phyloP scores from a whole-genome alignment of 495 filamentous ascomycete genomes.

The Penicillium psychrofluorescens region DNA sequence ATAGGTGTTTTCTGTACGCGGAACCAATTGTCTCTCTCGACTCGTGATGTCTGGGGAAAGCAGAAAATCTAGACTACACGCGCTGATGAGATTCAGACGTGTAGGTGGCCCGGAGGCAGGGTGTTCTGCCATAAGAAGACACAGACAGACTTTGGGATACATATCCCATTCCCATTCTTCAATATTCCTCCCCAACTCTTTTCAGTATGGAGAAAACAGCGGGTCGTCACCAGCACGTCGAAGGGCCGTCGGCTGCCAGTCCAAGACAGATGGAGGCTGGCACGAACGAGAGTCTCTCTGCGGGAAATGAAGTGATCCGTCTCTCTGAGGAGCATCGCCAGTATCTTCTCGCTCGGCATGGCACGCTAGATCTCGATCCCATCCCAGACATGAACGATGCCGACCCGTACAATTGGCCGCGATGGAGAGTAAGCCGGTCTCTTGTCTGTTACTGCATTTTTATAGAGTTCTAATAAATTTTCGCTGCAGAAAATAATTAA shows the following conservation, averaged over 20 bases:
- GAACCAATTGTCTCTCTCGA: too few species aligned
- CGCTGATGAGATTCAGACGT: too few species aligned
- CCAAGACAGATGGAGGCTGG: constrained; percentile 11
- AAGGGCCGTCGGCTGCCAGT: constrained; percentile 1
- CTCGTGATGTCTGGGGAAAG: too few species aligned
- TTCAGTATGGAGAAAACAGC: constrained; percentile 10
- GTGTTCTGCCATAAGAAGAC: too few species aligned
- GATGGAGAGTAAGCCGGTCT: constrained; percentile 40
- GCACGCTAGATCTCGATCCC: constrained; percentile 46
- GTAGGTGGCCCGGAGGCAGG: too few species aligned
- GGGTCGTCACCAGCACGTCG: constrained; percentile 9
- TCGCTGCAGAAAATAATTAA: constrained; percentile 43
- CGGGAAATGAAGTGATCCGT: constrained; percentile 16
- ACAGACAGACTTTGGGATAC: too few species aligned
- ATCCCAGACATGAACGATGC: constrained; percentile 40
- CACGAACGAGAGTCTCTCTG: constrained; percentile 25
- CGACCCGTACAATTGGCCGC: constrained; percentile 51
- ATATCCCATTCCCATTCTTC: too few species aligned
- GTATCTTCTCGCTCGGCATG: constrained; percentile 47
- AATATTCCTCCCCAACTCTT: background rate
- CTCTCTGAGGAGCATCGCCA: constrained; percentile 36
- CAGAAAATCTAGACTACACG: too few species aligned
- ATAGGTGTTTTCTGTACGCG: too few species aligned
- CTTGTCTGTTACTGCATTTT: constrained; percentile 1
- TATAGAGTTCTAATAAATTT: constrained; percentile 2